phyloP scores from a whole-genome alignment of 345 rosid genomes.

The Arabidopsis thaliana region DNA sequence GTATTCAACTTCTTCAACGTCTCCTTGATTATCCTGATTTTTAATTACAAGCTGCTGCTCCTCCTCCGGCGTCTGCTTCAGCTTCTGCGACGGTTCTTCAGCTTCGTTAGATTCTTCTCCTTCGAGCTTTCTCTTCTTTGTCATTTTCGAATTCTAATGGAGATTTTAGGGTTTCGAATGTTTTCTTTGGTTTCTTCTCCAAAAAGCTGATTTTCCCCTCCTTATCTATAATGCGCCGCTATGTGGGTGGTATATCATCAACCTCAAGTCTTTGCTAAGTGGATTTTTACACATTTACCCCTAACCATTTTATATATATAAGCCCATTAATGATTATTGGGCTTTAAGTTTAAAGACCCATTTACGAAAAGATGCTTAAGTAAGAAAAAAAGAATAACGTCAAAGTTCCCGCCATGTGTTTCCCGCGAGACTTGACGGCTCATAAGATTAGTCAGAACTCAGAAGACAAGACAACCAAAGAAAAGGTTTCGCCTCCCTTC shows the following conservation, averaged over 20 bases:
- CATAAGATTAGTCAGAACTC: not conserved
- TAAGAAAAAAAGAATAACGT: not conserved
- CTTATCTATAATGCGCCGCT: conserved; percentile 39
- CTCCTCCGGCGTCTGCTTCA: conserved; percentile 25
- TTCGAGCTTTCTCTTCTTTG: conserved; percentile 72
- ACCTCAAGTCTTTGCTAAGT: not conserved
- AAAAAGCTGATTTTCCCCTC: conserved; percentile 1
- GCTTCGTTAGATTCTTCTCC: conserved; percentile 39
- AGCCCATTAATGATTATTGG: conserved; percentile 21
- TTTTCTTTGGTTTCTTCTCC: conserved; percentile 10
- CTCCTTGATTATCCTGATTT: conserved; percentile 29
- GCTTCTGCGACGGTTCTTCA: conserved; percentile 32
- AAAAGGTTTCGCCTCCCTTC: not conserved
- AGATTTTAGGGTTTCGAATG: conserved; percentile 45
- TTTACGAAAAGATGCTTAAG: not conserved
- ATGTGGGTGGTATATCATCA: not conserved
- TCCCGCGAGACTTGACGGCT: conserved; percentile 32
- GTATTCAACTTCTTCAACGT: conserved; percentile 42
- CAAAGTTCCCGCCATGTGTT: conserved; percentile 33
- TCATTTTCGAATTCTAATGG: conserved; percentile 40
- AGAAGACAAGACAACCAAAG: no score
- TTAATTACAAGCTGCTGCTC: conserved; percentile 37
- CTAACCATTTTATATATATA: not conserved
- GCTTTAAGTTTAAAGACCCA: conserved; percentile 16
- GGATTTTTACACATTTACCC: conserved; percentile 11